Evolutionary conservation across 2,329 filamentous ascomycete species (phyloP).

Genomic region (Trichoderma brevicompactum): DNA sequence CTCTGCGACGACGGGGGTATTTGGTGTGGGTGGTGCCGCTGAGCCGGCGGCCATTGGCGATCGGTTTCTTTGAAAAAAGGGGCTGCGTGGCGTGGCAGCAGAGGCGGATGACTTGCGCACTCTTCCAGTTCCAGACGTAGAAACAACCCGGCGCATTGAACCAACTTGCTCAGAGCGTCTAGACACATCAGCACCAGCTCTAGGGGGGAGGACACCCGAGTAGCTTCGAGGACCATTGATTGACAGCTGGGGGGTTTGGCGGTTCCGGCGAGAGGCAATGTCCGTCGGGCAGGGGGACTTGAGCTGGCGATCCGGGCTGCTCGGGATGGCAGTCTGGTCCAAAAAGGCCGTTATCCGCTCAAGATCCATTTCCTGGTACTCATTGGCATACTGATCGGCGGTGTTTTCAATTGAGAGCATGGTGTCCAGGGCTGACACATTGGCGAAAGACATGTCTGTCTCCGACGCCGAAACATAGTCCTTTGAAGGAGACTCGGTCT

Average conservation of each 20-base stretch:
- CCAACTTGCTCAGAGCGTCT: constrained; percentile 51
- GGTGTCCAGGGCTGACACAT: constrained; percentile 14
- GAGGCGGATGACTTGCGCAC: constrained; percentile 43
- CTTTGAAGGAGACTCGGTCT: constrained; percentile 28
- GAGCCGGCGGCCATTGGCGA: constrained; percentile 49
- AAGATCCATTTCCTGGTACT: constrained; percentile 24
- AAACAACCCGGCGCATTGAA: constrained; percentile 60
- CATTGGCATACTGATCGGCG: constrained; percentile 28
- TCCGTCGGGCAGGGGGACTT: constrained; percentile 57
- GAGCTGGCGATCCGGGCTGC: constrained; percentile 38
- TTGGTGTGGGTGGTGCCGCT: constrained; percentile 55
- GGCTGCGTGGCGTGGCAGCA: constrained; percentile 37
- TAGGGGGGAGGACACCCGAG: constrained; percentile 49
- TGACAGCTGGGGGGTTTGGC: constrained; percentile 51
- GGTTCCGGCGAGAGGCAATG: constrained; percentile 58
- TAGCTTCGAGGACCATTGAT: constrained; percentile 51
- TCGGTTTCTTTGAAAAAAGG: constrained; percentile 49
- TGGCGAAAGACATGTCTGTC: constrained; percentile 25
- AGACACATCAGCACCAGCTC: constrained; percentile 53
- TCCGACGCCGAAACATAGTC: constrained; percentile 31
- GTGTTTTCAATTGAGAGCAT: constrained; percentile 27
- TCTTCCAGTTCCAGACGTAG: constrained; percentile 50
- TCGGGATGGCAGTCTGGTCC: constrained; percentile 31
- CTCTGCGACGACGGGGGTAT: constrained; percentile 51
- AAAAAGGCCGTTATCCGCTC: constrained; percentile 30